Base-by-base conservation (phyloP, 2,329 filamentous ascomycete species). In the Nigrograna mackinnonii region DNA sequence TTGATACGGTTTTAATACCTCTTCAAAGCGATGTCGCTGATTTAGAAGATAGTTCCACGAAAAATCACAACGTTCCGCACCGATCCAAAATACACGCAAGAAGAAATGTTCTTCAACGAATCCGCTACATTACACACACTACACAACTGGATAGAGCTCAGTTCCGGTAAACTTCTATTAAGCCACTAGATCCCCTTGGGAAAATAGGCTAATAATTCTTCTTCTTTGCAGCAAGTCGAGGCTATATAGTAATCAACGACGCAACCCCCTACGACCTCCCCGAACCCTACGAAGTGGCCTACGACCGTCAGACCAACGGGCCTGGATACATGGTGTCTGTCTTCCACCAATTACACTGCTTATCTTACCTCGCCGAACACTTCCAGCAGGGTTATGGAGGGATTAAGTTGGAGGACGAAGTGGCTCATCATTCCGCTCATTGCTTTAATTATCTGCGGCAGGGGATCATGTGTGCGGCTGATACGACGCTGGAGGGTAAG, bases 401-500 rank as follows among this genome's bases (percentile, higher is more conserved):
- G 4, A 26, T 51, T 2, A 26, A 45, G 16, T 28, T 57, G 14
- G 35, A 39, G 2, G 41, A 54, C n/a, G 47, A 59, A 34, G 44
- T 59, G 2, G 50, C 50, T 11, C 52, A 59, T 36, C 54, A 59
- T 36, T 47, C 47, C 3, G 54, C 49, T 19, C 57, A 62, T 28
- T 62, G 58, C 35, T 60, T 62, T 37, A 54, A 59, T 16, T 62
- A 60, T 35, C 31, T 62, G 4, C 32, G 58, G 3, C 55, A 62
- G 19, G 53, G 51, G 1, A 51, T 62, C 21, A 58, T 51, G 42
- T 62, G 58, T 28, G 47, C 50, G 22, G 57, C 54, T 3, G 58
- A 62, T 37, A 55, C 49, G 21, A 62, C 54, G 14, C 19, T 62
- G 13, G 57, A 59, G 40, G 52, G 55, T 2, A 47, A 57, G 41